Evolutionary conservation across 225 moss, liverwort and hornwort genomes (phyloP).

Genomic region (Bryoerythrophyllum caledonicum): DNA sequence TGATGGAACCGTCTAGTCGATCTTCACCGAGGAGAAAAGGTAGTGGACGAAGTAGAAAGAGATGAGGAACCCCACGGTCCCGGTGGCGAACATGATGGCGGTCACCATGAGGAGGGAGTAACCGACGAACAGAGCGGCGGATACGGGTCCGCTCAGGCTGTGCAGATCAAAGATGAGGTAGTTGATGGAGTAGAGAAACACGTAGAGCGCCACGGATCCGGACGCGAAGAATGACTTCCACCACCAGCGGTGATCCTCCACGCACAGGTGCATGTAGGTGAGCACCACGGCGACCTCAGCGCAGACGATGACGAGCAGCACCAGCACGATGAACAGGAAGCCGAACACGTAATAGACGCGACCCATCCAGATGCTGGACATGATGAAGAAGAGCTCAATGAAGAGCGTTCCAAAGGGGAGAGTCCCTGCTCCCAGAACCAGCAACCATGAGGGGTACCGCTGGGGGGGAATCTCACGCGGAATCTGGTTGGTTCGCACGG

Average conservation of each 20-base stretch:
- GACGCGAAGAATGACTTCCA: slow-evolving; percentile 20
- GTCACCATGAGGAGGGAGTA: slow-evolving; percentile 22
- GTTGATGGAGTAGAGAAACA: slow-evolving; percentile 19
- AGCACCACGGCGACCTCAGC: slow-evolving; percentile 15
- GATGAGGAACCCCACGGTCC: slow-evolving; percentile 15
- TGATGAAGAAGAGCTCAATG: slow-evolving; percentile 27
- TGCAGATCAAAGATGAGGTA: slow-evolving; percentile 20
- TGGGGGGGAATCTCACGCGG: slow-evolving; percentile 13
- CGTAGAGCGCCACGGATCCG: slow-evolving; percentile 18
- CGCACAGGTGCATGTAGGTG: slow-evolving; percentile 17
- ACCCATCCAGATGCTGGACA: slow-evolving; percentile 26
- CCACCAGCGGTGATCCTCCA: slow-evolving; percentile 24
- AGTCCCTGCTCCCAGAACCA: slow-evolving; percentile 14
- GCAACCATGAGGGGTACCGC: slow-evolving; percentile 13
- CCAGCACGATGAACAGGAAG: slow-evolving; percentile 17
- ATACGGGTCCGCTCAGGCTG: slow-evolving; percentile 19
- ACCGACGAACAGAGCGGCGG: slow-evolving; percentile 11
- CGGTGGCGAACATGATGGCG: slow-evolving; percentile 21
- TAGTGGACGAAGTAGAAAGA: slow-evolving; percentile 22
- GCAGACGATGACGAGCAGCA: slow-evolving; percentile 22
- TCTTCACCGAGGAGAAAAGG: slow-evolving; percentile 23
- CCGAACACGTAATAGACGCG: slow-evolving; percentile 20
- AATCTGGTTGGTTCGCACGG: slow-evolving; percentile 21
- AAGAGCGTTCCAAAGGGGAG: slow-evolving; percentile 19
- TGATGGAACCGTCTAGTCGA: not conserved